Percentiles rank a stretch among this genome's conserved stretches.
Conservation (phyloP, 2,329 filamentous ascomycete genomes). For the Beauveria medogensis region DNA sequence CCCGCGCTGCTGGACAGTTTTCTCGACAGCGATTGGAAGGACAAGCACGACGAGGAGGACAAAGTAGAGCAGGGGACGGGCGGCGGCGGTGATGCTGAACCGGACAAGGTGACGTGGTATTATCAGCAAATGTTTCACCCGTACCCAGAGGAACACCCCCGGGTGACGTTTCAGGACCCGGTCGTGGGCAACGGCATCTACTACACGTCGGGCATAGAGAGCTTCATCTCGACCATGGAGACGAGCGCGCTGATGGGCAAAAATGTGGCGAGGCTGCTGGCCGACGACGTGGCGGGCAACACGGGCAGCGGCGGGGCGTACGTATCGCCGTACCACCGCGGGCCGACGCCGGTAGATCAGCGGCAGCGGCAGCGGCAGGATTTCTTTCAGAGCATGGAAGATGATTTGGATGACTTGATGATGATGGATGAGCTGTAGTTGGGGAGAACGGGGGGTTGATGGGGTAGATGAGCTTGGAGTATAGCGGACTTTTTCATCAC, state of each 20-base stretch:
- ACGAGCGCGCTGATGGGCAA: conserved; percentile 86
- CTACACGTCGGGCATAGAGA: conserved; percentile 73
- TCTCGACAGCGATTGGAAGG: conserved; percentile 40
- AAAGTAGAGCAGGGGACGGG: conserved; percentile 19
- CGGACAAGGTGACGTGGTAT: conserved; percentile 58
- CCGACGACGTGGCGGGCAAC: conserved; percentile 44
- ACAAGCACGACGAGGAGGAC: conserved; percentile 30
- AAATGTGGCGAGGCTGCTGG: conserved; percentile 68
- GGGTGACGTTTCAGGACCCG: conserved; percentile 79
- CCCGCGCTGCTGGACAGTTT: conserved; percentile 44
- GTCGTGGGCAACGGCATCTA: conserved; percentile 59
- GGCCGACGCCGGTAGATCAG: neutral
- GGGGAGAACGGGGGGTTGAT: too few relatives aligned
- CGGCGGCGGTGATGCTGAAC: conserved; percentile 15
- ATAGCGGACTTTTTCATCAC: neutral
- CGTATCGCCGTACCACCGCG: neutral
- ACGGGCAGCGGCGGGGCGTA: conserved; percentile 11
- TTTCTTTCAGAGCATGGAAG: conserved; percentile 13
- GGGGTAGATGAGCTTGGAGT: neutral
- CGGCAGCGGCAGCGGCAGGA: neutral
- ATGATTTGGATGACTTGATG: conserved; percentile 8
- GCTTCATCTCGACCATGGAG: conserved; percentile 97
- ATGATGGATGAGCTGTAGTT: conserved; percentile 15
- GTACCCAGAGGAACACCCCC: conserved; percentile 78
- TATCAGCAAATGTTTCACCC: conserved; percentile 71